Evolutionary conservation across 129 eudicot genomes (phyloP).

Genomic region (Dittrichia graveolens): DNA sequence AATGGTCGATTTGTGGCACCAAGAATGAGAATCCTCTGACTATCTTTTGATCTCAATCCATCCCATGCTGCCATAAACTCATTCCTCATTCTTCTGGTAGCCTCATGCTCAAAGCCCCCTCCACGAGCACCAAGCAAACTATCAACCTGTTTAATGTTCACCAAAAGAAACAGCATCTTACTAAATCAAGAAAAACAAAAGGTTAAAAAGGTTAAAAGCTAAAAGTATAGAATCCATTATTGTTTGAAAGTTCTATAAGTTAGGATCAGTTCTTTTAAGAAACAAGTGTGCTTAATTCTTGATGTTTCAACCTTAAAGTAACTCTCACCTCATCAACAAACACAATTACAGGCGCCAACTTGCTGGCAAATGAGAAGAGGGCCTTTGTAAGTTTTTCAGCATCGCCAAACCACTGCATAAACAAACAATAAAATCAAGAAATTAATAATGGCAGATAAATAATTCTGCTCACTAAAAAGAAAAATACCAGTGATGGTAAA

Average conservation of each 20-base stretch:
- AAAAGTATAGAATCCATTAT: not conserved
- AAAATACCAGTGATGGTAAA: slow-evolving; percentile 4
- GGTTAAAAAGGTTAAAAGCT: slow-evolving; percentile 1
- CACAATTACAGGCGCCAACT: slow-evolving; percentile 94
- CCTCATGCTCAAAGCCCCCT: slow-evolving; percentile 96
- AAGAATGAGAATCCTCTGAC: slow-evolving; percentile 90
- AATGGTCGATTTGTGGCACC: slow-evolving; percentile 99
- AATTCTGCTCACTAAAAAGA: not conserved
- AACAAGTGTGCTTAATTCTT: too few relatives aligned
- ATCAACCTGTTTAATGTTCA: slow-evolving; percentile 64
- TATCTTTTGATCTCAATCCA: slow-evolving; percentile 95
- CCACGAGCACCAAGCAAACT: slow-evolving; percentile 99
- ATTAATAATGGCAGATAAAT: not conserved
- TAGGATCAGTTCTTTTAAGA: too few relatives aligned
- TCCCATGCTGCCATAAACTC: slow-evolving; percentile 99
- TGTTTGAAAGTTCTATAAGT: not conserved
- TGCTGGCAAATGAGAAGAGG: slow-evolving; percentile 95
- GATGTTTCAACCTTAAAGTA: not conserved
- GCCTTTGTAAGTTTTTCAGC: slow-evolving; percentile 98
- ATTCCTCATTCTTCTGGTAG: slow-evolving; percentile 96
- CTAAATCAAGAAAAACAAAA: slow-evolving; percentile 5
- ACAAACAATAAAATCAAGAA: not conserved
- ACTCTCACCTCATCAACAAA: slow-evolving; percentile 93
- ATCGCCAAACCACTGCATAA: slow-evolving; percentile 96
- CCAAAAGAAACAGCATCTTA: not conserved